These are phyloP conservation scores for Rhynchosporium graminicola DNA, from an alignment of 2,329 filamentous ascomycete species.

Conservation along the genomic window DNA sequence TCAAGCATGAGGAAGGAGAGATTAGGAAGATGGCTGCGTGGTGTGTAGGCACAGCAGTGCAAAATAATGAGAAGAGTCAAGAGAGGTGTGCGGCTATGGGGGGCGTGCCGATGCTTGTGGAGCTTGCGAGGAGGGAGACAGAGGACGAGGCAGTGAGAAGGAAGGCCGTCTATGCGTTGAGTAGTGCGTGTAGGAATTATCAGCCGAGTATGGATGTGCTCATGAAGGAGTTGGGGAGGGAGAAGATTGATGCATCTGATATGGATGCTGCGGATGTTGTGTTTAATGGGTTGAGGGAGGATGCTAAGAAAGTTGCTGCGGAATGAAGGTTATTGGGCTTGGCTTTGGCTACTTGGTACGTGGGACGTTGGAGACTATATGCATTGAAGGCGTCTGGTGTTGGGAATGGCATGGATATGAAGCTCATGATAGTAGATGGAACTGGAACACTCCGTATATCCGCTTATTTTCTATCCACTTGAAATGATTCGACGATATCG, in stretches of 20 bases:
- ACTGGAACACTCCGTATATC: too few relatives aligned
- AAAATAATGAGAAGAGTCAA: constrained; percentile 89
- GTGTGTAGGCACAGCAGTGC: constrained; percentile 91
- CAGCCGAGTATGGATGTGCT: constrained; percentile 77
- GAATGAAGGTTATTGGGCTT: not conserved
- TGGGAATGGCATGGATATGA: not conserved
- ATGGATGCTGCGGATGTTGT: constrained; percentile 84
- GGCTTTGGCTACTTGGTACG: not conserved
- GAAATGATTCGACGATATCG: too few relatives aligned
- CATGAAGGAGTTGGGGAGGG: constrained; percentile 56
- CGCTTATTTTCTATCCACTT: too few relatives aligned
- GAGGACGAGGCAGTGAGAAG: constrained; percentile 67
- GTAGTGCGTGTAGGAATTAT: constrained; percentile 83
- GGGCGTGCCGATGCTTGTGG: constrained; percentile 69
- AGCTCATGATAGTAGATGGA: too few relatives aligned
- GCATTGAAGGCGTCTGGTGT: constrained; percentile 25
- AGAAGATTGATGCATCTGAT: constrained; percentile 74
- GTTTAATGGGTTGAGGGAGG: constrained; percentile 66
- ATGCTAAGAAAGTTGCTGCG: constrained; percentile 17
- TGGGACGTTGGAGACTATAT: not conserved
- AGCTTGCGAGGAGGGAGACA: constrained; percentile 61
- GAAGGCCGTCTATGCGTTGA: constrained; percentile 89
- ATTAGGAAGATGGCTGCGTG: constrained; percentile 86
- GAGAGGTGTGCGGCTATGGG: constrained; percentile 65
- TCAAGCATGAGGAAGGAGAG: constrained; percentile 69